phyloP scores from a whole-genome alignment of 352 stramenopile genomes.

The Phytophthora pisi region DNA sequence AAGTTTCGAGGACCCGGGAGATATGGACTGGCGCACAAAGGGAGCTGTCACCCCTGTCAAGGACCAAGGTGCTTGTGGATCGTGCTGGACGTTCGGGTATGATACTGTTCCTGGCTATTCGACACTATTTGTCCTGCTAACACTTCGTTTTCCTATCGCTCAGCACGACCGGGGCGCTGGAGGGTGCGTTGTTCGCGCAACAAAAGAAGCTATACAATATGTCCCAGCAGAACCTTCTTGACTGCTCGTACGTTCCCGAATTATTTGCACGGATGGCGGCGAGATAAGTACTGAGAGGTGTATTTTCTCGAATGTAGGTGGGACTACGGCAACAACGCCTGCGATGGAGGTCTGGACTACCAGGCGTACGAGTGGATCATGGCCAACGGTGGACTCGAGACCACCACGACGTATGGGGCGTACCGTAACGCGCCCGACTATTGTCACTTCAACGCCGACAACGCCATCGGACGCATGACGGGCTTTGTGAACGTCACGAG shows the following conservation, averaged over 20 bases:
- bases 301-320: slow-evolving; percentile 51
- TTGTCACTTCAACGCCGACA: slow-evolving; percentile 86
- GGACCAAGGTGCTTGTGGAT: slow-evolving; percentile 91
- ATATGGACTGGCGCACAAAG: slow-evolving; percentile 88
- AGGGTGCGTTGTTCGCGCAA: slow-evolving; percentile 76
- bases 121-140: not conserved
- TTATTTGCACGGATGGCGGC: not conserved
- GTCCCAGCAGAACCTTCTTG: slow-evolving; percentile 90
- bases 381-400: slow-evolving; percentile 75
- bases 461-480: slow-evolving; percentile 73
- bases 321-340: slow-evolving; percentile 92
- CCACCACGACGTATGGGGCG: slow-evolving; percentile 81
- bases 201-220: slow-evolving; percentile 81
- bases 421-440: slow-evolving; percentile 91
- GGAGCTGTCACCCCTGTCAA: slow-evolving; percentile 91
- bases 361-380: slow-evolving; percentile 91
- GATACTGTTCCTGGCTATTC: not conserved
- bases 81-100: slow-evolving; percentile 92
- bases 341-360: slow-evolving; percentile 90
- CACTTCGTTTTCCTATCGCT: not conserved
- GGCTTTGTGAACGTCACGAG: slow-evolving; percentile 86
- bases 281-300: not conserved
- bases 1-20: slow-evolving; percentile 51
- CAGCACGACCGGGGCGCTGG: slow-evolving; percentile 82
- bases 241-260: slow-evolving; percentile 78